Conservation (phyloP, 192 early-diverging fungal species). For the Gaertneriomyces semiglobifer region DNA sequence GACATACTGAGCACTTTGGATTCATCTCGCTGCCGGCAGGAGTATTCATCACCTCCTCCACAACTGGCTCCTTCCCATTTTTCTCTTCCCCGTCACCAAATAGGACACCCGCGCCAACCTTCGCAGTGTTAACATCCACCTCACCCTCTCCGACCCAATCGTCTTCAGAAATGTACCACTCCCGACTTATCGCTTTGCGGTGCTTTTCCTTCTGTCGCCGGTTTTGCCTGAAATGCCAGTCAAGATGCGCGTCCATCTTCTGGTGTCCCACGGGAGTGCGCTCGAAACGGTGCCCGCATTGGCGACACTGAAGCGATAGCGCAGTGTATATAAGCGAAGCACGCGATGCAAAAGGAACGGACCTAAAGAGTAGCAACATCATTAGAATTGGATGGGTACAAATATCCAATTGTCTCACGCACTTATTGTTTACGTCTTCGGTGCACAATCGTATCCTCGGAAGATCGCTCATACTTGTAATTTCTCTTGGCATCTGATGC, state of each 20-base stretch:
- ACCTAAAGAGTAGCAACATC: no score
- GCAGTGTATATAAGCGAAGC: conserved; percentile 52
- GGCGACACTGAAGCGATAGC: conserved; percentile 79
- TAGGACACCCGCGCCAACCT: conserved; percentile 21
- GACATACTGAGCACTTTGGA: conserved; percentile 45
- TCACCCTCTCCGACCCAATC: conserved; percentile 47
- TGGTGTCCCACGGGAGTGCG: conserved; percentile 59
- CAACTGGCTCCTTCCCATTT: neutral
- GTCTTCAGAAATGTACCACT: conserved; percentile 79
- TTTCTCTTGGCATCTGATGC: no score
- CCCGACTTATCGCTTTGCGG: conserved; percentile 77
- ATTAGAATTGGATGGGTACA: no score
- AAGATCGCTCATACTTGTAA: conserved; percentile 12
- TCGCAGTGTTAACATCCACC: conserved; percentile 31
- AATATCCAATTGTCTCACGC: no score
- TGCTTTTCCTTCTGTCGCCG: conserved; percentile 75
- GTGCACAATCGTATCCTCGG: conserved; percentile 27
- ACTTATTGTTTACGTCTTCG: conserved; percentile 35
- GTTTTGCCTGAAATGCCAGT: conserved; percentile 97
- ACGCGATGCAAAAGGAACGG: no score
- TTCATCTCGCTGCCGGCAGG: conserved; percentile 35
- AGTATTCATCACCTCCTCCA: conserved; percentile 30
- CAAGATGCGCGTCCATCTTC: conserved; percentile 80
- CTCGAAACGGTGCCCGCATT: conserved; percentile 84
- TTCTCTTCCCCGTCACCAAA: conserved; percentile 3